Base-by-base conservation (phyloP, 495 filamentous ascomycete genomes). In the Physcia stellaris region DNA sequence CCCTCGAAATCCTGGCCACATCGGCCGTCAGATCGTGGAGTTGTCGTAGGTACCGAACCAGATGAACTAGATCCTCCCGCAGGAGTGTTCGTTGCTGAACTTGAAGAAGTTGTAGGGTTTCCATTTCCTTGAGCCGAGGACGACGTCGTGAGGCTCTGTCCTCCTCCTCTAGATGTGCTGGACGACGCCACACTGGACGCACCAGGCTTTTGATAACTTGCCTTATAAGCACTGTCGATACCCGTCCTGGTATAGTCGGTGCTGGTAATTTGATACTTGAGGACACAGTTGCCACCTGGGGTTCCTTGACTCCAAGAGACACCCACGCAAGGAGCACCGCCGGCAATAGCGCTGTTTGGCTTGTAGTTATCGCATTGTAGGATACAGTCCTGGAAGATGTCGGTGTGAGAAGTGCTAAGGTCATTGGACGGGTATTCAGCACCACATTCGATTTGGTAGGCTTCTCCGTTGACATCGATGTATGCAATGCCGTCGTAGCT, bases 201-300 rank as follows among this genome's bases (percentile, higher is more conserved):
- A n/a, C n/a, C n/a, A n/a, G n/a, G n/a, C n/a, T n/a, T n/a, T n/a
- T n/a, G n/a, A n/a, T n/a, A n/a, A n/a, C n/a, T n/a, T n/a, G n/a
- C n/a, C n/a, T n/a, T n/a, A n/a, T n/a, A n/a, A n/a, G 19, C 19
- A 39, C 36, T 39, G 6, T 28, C 36, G 19, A 39, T 5, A 13
- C 36, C 36, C n/a, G 13, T 13, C 15, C 28, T 13, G 36, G 6
- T 39, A 15, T 5, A 6, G 13, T 27, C 16, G 24, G 28, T 15
- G n/a, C 15, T 23, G 3, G 1, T 22, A 18, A 43, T 39, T 10
- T 22, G 24, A 29, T 38, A 43, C 26, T 43, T 43, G 24, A 39
- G 41, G 24, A 30, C 37, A 23, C 41, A 43, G 22, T 43, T 43
- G 13, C 24, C 41, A 11, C 41, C 41, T 4, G 27, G 15, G 21